Conservation (phyloP, 257 asterid species). For the Prunella vulgaris region DNA sequence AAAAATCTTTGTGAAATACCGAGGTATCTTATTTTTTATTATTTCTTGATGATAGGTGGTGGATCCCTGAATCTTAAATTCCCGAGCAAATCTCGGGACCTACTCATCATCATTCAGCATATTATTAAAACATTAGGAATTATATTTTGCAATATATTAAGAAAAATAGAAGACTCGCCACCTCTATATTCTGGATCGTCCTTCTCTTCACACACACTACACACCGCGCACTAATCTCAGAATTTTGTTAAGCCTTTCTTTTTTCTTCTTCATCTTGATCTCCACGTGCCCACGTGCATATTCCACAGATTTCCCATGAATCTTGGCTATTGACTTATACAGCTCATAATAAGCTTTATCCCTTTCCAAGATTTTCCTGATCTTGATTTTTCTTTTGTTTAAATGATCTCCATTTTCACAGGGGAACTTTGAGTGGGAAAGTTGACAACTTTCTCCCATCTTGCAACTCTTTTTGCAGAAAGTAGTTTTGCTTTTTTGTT, state of each 20-base stretch:
- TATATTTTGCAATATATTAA: too few relatives aligned
- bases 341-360: not conserved
- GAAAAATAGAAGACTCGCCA: not conserved
- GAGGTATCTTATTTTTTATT: too few relatives aligned
- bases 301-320: not conserved
- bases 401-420: not conserved
- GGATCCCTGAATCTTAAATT: conserved; percentile 10
- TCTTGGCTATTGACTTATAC: not conserved
- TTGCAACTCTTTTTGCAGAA: conserved; percentile 17
- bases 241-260: too few relatives aligned
- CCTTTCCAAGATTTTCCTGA: conserved; percentile 15
- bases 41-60: too few relatives aligned
- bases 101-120: not conserved
- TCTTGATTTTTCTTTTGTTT: too few relatives aligned
- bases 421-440: conserved; percentile 4
- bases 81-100: conserved; percentile 7
- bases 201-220: too few relatives aligned
- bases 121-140: not conserved
- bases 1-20: too few relatives aligned
- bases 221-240: too few relatives aligned
- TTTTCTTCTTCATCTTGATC: not conserved
- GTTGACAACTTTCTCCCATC: not conserved
- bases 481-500: not conserved
- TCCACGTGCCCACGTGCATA: not conserved
- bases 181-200: not conserved